Base-by-base conservation (phyloP, 805 yeast species). In the Yarrowia porcina region DNA sequence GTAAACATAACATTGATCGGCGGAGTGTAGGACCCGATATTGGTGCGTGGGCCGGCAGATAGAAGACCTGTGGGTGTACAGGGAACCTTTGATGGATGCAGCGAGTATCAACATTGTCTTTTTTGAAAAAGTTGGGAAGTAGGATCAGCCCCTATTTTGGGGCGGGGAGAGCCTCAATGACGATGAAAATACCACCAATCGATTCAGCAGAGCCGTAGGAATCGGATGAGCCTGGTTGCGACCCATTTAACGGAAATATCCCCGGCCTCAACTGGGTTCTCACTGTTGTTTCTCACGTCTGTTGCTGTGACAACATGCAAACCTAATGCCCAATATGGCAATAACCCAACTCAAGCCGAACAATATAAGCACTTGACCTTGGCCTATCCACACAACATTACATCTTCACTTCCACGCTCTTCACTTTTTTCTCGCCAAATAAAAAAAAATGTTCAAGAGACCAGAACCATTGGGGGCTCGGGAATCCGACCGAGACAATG, bases 1-100 rank as follows among this genome's bases (percentile, higher is more conserved):
- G 56, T 49, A 49, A 49, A 49, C 56, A 49, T 32, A 49, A 49
- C 56, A 49, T 30, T 47, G 54, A 45, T 45, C 36, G 36, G 36
- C 52, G 20, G 18, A 6, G 18, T 12, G 13, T 42, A 13, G 23
- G 17, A 10, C 6, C 21, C 39, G 21, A 30, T 25, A 18, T 45
- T 17, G 36, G 17, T 18, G 25, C 25, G 39, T 47, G 27, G 13
- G 15, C 17, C 4, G 18, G 13, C 13, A 5, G 33, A 45, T 28
- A 30, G 36, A 45, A 28, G 12, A 2, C 5, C 49, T 18, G 17
- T 1, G 3, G 13, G 18, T 30, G 54, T 47, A 30, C 54, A 30
- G 38, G 21, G 54, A 47, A 47, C 15, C 38, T 10, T 18, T 23
- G 18, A 7, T 35, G 9, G 9, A 15, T 18, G 7, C 18, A 36